Base-by-base conservation (phyloP, 306 rosid species). In the Quercus mongolica region DNA sequence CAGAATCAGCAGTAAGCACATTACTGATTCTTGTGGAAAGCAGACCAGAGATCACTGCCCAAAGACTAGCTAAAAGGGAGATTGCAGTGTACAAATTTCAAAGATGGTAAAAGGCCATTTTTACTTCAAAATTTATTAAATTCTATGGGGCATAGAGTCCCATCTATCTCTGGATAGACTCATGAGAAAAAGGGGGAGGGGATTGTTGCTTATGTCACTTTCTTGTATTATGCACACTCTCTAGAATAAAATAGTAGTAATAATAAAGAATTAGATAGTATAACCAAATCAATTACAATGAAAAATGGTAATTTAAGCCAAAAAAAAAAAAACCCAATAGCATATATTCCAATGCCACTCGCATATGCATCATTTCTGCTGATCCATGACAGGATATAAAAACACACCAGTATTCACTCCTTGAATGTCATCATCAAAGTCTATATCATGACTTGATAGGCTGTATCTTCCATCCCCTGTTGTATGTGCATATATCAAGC, bases 401-500 rank as follows among this genome's bases (percentile, higher is more conserved):
- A 81, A 69, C 91, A 73, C 57, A 87, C 93, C 86, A 26, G 82
- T 58, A 79, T 76, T 81, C 77, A 83, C 73, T 23, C 78, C 83
- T 77, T 85, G 86, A 56, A 75, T 74, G 74, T 89, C 88, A 68
- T 89, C 89, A 51, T 81, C 88, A 18, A 79, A 83, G 67, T 87
- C 93, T 38, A 87, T 13, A 75, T 89, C 90, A 78, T 89, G 89
- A 84, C 91, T 89, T 56, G 93, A 87, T 74, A 87, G 81, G 87
- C 91, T 83, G 72, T 87, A 89, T 81, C 93, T 85, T 78, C 93
- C 93, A 85, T 89, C 89, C 14, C 87, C 91, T 44, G 82, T 73
- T 49, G 89, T 79, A 70, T 89, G 93, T 18, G 91, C 91, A 79
- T 83, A 83, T 79, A 87, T 81, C 73, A 87, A 87, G 82, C 89